Evolutionary conservation across 495 filamentous ascomycete genomes (phyloP), one percentile per base, ranked within the genome.

Genomic region (Parachaetomium inaequale): DNA sequence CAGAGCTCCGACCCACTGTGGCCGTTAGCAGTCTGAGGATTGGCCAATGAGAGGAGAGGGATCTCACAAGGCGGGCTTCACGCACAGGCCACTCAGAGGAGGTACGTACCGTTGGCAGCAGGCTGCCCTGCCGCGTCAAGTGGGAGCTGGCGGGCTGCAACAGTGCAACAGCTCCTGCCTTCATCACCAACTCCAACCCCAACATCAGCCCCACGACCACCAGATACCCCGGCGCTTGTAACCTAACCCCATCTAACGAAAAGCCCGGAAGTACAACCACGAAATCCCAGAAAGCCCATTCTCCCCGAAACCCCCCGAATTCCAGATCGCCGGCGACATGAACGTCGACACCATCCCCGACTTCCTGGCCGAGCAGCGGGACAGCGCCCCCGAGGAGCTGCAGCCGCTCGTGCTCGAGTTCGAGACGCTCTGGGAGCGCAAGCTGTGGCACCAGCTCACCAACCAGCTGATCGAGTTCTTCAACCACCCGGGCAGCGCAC

Each of bases 371-470:
- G 88, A 93, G 60, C 90, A 94, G 81, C 89, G 93, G 73, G 85
- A 87, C 65, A 85, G 88, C 69, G 88, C 92, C 70, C 91, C 93
- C 59, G 88, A 89, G 59, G 88, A 96, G 70, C 84, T 94, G 55
- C 93, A 97, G 75, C 82, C 86, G 68, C 84, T 88, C 68, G 92
- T 96, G 78, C 84, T 98, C 66, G 87, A 87, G 63, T 96, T 98
- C 64, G 94, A 99, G 84, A 92, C 96, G 74, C 90, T 84, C 75
- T 98, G 94, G 95, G 94, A 99, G 80, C 89, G 94, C 63, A 95
- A 96, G 79, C 84, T 99, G 78, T 99, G 94, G 94, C 95, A 99
- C 77, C 92, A 99, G 76, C 92, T 99, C 53, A 99, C 94, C 36
- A 89, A 94, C 68, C 76, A 85, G 34, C 81, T 98, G 58, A 81